A percentile compares a stretch with the other conserved stretches of the same genome.
phyloP scores from a whole-genome alignment of 345 rosid genomes.

The Populus euphratica region DNA sequence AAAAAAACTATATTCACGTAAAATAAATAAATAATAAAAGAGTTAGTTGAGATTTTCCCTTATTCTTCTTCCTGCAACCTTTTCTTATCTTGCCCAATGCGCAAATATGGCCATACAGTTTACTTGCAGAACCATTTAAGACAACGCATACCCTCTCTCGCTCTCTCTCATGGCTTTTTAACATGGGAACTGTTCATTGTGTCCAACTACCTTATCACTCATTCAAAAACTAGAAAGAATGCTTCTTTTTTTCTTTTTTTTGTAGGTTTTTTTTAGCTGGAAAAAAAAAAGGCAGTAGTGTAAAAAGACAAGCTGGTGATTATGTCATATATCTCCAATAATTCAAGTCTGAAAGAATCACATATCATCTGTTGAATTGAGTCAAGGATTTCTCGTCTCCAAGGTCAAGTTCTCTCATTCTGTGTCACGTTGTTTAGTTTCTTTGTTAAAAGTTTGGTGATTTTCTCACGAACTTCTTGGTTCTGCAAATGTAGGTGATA shows the following conservation, averaged over 20 bases:
- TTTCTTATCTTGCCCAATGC: background rate
- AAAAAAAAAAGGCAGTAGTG: background rate
- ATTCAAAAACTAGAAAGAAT: background rate
- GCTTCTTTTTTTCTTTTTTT: background rate
- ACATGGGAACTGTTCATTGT: background rate
- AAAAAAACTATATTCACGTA: background rate
- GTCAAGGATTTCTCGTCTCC: conserved; percentile 7
- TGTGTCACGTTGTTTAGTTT: background rate
- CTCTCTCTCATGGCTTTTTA: background rate
- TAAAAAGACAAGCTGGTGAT: background rate
- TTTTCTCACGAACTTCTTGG: background rate
- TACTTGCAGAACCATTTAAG: background rate
- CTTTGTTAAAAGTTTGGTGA: background rate
- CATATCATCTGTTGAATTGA: conserved; percentile 1
- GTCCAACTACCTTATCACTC: background rate
- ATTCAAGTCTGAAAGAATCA: background rate
- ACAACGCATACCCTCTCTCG: background rate
- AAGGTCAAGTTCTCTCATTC: conserved; percentile 21
- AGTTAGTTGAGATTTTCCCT: background rate
- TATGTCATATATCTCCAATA: background rate
- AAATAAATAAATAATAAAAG: too few species aligned
- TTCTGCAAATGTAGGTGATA: conserved; percentile 26
- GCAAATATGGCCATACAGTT: background rate
- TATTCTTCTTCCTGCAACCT: background rate
- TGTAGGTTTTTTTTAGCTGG: background rate